Base-by-base conservation (phyloP, 306 rosid species). In the Fragaria iinumae region DNA sequence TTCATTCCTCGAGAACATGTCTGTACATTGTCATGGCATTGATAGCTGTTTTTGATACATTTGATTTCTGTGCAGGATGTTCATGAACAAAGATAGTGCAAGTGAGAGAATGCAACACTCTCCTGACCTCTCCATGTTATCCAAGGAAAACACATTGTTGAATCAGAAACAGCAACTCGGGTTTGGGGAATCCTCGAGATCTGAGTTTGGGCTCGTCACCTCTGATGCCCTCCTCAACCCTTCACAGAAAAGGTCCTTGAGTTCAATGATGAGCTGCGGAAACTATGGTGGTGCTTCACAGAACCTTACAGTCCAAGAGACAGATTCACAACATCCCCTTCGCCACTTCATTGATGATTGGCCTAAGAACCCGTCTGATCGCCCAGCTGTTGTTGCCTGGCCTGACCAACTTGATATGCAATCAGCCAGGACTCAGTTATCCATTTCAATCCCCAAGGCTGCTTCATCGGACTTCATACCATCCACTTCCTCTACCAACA, bases 341-440 rank as follows among this genome's bases (percentile, higher is more conserved):
- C 84, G 89, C 75, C 92, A 92, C 52, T 95, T 95, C 88, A 88
- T 92, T 9, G 85, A 93, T 23, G 89, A 85, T 67, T 92, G 89
- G 82, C 93, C 96, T 11, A 90, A 87, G 81, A 72, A 69, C 48
- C 89, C 85, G 34, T 75, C 87, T 2, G 79, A 80, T 53, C 82
- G 80, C 44, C 44, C 84, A 1, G 34, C 80, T 32, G 21, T 29
- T 5, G 67, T 86, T 50, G 86, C 86, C 1, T 90, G 97, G 93
- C 85, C 87, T 0, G 88, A 82, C 39, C 55, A 73, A 8, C 84
- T 77, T 0, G 90, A 83, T 71, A 69, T 69, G 71, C 95, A 84
- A 59, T 81, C 93, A 13, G 93, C 84, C 41, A 83, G 87, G 43
- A 88, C 96, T 50, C 98, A 93, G 56, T 75, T 93, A 4, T 93